Conservation (phyloP, 2,329 filamentous ascomycete genomes). For the Alternaria gaisen region DNA sequence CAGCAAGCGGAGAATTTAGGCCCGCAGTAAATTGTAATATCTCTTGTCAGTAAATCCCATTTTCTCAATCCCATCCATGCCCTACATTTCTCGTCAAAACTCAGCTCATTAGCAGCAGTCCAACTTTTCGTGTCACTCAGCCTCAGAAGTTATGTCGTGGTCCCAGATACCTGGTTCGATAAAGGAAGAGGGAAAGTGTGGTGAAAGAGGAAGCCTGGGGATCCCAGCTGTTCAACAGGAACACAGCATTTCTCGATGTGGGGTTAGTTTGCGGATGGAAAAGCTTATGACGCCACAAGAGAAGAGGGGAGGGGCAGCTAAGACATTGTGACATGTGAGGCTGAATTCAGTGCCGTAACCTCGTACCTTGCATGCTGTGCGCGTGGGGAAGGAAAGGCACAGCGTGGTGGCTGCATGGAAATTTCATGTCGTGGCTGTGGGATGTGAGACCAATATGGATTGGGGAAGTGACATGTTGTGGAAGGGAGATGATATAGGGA, state of each 20-base stretch:
- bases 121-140: neutral
- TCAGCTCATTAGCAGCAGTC: neutral
- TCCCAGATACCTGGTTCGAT: neutral
- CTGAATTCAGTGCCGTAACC: neutral
- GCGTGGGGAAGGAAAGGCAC: neutral
- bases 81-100: neutral
- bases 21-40: constrained; percentile 28
- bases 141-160: constrained; percentile 6
- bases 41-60: neutral
- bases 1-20: constrained; percentile 7
- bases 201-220: neutral
- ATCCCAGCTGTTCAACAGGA: constrained; percentile 13
- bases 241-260: constrained; percentile 6
- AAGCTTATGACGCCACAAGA: constrained; percentile 11
- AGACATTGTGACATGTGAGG: constrained; percentile 1
- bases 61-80: neutral
- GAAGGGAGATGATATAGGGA: neutral
- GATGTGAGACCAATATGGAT: constrained; percentile 10
- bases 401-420: neutral
- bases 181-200: neutral
- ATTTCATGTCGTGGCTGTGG: neutral
- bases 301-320: neutral
- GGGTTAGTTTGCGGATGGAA: neutral
- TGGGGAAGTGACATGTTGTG: constrained; percentile 7
- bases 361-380: constrained; percentile 6